These are phyloP conservation scores for Thielaviopsis musarum DNA, from an alignment of 2,329 filamentous ascomycete genomes.

Conservation along the genomic window DNA sequence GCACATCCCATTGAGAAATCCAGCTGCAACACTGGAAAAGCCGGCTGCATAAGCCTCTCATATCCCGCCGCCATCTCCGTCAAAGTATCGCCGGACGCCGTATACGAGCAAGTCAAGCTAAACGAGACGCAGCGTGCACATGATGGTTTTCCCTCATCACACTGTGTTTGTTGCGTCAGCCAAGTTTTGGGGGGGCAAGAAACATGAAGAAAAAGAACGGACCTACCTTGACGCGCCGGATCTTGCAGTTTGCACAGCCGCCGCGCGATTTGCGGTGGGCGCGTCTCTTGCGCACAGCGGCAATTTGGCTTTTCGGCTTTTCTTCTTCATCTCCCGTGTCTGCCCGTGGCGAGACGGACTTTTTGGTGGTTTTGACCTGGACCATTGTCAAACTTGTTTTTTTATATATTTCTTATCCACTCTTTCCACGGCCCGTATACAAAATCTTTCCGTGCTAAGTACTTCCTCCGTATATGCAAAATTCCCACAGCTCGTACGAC, in stretches of 20 bases:
- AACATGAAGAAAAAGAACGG: no score
- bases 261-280: constrained; percentile 34
- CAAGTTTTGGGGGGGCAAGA: no score
- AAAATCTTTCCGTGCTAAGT: no score
- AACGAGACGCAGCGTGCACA: constrained; percentile 31
- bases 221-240: constrained; percentile 36
- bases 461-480: no score
- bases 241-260: constrained; percentile 40
- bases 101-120: constrained; percentile 32
- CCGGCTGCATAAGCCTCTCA: constrained; percentile 2
- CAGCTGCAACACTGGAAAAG: constrained; percentile 1
- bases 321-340: no score
- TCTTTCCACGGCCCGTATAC: no score
- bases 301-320: background rate
- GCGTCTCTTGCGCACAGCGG: constrained; percentile 17
- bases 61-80: constrained; percentile 5
- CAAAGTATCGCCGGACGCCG: constrained; percentile 16
- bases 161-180: constrained; percentile 20
- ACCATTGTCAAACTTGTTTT: no score
- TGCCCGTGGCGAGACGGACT: background rate
- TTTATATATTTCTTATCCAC: no score
- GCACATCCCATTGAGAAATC: no score
- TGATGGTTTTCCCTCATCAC: constrained; percentile 33
- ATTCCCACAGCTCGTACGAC: no score
- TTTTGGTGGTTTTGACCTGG: background rate